Evolutionary conservation across 495 filamentous ascomycete species (phyloP).

Genomic region (Monascus purpureus): DNA sequence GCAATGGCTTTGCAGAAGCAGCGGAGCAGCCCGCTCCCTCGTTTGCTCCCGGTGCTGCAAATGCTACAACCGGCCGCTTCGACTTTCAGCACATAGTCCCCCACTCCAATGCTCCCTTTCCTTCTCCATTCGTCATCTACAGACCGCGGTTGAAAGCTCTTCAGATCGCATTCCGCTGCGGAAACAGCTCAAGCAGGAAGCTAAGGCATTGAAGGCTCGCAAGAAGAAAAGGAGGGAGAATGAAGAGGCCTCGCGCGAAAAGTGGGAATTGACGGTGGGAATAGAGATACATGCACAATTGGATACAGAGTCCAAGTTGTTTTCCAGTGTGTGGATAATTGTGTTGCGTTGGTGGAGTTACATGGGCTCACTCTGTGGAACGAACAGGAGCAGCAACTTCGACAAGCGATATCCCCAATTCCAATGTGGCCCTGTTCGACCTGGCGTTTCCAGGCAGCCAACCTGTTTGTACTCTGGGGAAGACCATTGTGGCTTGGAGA

Average conservation of each 20-base stretch:
- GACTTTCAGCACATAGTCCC: conserved; percentile 4
- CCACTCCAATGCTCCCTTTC: conserved; percentile 3
- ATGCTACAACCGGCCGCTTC: neutral
- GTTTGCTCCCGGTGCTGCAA: conserved; percentile 7
- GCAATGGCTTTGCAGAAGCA: conserved; percentile 16
- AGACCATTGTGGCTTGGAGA: neutral
- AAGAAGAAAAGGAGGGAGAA: conserved; percentile 23
- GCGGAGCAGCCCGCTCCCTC: conserved; percentile 18
- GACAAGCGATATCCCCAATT: conserved; percentile 59
- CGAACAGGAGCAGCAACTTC: conserved; percentile 49
- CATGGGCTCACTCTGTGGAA: too few relatives aligned
- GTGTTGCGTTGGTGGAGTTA: too few relatives aligned
- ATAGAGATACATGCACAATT: conserved; percentile 97
- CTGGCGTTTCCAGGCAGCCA: conserved; percentile 80
- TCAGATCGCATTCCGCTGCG: conserved; percentile 41
- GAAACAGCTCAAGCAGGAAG: conserved; percentile 63
- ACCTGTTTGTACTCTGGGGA: conserved; percentile 33
- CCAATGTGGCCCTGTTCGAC: conserved; percentile 78
- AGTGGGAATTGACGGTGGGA: conserved; percentile 86
- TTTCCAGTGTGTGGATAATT: conserved; percentile 50
- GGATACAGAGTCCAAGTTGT: conserved; percentile 73
- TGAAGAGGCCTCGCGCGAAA: conserved; percentile 23
- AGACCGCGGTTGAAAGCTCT: conserved; percentile 10
- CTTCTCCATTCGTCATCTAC: conserved; percentile 9
- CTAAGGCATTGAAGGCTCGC: conserved; percentile 33